A percentile compares a stretch with the other conserved stretches of the same genome.
These are phyloP conservation scores for Trichoderma virens DNA, from an alignment of 495 filamentous ascomycete species.

Conservation along the genomic window DNA sequence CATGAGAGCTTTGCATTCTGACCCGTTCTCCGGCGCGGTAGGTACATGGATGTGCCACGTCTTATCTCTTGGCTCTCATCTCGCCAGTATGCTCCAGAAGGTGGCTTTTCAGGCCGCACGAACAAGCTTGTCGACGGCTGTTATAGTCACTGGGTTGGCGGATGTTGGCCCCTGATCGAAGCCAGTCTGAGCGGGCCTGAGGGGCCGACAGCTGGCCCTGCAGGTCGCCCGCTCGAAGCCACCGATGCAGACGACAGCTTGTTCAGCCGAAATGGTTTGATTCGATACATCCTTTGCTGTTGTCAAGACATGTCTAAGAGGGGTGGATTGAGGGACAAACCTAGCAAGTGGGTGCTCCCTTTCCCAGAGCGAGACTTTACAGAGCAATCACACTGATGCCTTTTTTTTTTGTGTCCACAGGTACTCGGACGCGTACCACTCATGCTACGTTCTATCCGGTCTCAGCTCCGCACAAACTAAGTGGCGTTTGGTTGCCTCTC, in stretches of 20 bases:
- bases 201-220: conserved; percentile 13
- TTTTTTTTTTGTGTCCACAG: too few relatives aligned
- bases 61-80: conserved; percentile 82
- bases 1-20: conserved; percentile 10
- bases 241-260: conserved; percentile 30
- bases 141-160: conserved; percentile 95
- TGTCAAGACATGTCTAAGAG: conserved; percentile 61
- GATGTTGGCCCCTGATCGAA: conserved; percentile 84
- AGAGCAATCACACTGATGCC: neutral
- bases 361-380: too few relatives aligned
- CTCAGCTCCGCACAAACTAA: conserved; percentile 73
- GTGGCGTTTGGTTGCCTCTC: conserved; percentile 52
- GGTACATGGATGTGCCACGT: conserved; percentile 68
- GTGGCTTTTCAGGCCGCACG: conserved; percentile 85
- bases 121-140: conserved; percentile 98
- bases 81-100: conserved; percentile 85
- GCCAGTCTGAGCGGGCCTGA: conserved; percentile 56
- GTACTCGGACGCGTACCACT: conserved; percentile 80
- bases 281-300: conserved; percentile 80
- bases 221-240: conserved; percentile 4
- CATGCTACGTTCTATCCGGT: conserved; percentile 82
- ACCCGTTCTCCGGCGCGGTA: conserved; percentile 24
- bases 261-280: conserved; percentile 78
- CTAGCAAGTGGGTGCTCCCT: conserved; percentile 61
- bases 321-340: conserved; percentile 91